Percentiles rank a stretch among this genome's conserved stretches.
phyloP scores from a whole-genome alignment of 176 grass and related monocot species.

The Cymbopogon citratus region DNA sequence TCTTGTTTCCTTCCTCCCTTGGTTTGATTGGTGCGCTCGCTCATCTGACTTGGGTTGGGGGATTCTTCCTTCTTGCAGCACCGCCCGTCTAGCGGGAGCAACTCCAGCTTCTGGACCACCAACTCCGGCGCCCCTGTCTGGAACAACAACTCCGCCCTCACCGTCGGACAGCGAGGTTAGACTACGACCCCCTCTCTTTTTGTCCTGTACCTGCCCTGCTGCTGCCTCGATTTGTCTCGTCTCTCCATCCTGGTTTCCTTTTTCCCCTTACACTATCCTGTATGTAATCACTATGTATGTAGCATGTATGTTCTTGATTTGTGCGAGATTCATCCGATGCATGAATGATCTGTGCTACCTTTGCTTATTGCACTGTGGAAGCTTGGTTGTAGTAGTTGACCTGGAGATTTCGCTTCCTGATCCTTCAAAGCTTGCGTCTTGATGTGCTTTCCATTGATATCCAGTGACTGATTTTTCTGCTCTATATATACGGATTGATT shows the following conservation, averaged over 20 bases:
- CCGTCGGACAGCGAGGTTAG: constrained; percentile 63
- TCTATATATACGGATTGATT: not conserved
- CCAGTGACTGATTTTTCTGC: not conserved
- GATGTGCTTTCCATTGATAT: not conserved
- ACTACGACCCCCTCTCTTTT: too few species aligned
- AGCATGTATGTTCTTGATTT: not conserved
- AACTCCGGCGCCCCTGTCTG: constrained; percentile 73
- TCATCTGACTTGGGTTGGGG: not conserved
- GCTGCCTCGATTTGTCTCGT: too few species aligned
- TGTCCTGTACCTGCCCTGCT: too few species aligned
- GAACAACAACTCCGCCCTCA: constrained; percentile 81
- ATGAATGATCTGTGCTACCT: not conserved
- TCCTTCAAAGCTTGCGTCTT: not conserved
- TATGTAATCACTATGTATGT: not conserved
- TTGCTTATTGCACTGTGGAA: not conserved
- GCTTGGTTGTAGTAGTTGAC: not conserved
- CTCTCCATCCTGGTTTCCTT: too few species aligned
- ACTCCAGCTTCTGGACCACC: constrained; percentile 62
- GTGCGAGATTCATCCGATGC: not conserved
- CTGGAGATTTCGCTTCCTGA: not conserved
- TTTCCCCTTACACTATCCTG: not conserved
- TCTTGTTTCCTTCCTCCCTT: not conserved
- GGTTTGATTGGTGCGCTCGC: not conserved
- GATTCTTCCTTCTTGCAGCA: constrained; percentile 9
- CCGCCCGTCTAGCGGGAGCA: constrained; percentile 54